Evolutionary conservation across 2,329 filamentous ascomycete genomes (phyloP).

Genomic region (Penicillium sp.): DNA sequence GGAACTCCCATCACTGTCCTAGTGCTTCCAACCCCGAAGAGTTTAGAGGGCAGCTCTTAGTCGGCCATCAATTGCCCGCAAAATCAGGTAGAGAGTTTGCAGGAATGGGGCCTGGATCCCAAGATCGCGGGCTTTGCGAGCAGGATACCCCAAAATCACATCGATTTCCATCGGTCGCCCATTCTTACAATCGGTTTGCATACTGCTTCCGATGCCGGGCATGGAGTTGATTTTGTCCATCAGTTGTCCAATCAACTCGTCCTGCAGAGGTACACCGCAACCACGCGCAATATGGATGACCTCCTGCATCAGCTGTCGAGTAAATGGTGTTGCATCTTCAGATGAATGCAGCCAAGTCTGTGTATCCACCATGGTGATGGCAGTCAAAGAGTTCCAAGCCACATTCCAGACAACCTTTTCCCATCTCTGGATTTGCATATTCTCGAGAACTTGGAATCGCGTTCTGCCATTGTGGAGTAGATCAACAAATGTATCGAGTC

Average conservation of each 20-base stretch:
- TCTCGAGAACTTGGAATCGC: conserved; percentile 32
- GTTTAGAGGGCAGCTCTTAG: conserved; percentile 14
- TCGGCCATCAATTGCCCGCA: conserved; percentile 29
- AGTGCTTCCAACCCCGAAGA: no score
- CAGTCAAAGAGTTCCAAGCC: conserved; percentile 46
- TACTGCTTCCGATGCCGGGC: conserved; percentile 46
- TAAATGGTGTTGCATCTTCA: conserved; percentile 40
- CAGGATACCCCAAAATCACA: conserved; percentile 48
- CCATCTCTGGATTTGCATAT: conserved; percentile 43
- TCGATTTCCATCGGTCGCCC: conserved; percentile 50
- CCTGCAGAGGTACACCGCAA: conserved; percentile 40
- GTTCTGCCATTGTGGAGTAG: conserved; percentile 48
- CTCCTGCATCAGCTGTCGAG: conserved; percentile 45
- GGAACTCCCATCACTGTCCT: no score
- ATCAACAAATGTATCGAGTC: conserved; percentile 44
- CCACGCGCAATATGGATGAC: conserved; percentile 43
- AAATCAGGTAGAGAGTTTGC: conserved; percentile 40
- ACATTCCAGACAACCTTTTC: conserved; percentile 47
- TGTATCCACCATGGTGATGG: conserved; percentile 46
- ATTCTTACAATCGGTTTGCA: conserved; percentile 47
- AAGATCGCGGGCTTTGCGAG: conserved; percentile 41
- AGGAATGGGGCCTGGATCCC: conserved; percentile 43
- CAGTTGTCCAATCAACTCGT: conserved; percentile 41
- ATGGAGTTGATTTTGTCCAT: conserved; percentile 43
- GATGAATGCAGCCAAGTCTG: conserved; percentile 46